A percentile compares a stretch with the other conserved stretches of the same genome.
phyloP scores from a whole-genome alignment of 176 grass and related monocot species.

The Dactylis glomerata region DNA sequence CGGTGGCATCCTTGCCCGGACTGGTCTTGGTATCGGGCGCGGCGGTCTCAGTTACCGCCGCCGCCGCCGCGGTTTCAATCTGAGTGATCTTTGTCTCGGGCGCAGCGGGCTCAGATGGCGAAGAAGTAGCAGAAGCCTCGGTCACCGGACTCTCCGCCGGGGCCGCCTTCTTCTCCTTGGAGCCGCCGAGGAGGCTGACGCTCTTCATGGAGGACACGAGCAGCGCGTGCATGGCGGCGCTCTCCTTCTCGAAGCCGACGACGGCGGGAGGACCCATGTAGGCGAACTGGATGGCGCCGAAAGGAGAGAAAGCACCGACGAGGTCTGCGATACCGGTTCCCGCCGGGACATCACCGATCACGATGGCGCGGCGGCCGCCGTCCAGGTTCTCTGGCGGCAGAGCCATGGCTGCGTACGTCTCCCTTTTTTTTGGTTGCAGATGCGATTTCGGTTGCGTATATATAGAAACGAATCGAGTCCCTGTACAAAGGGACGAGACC shows the following conservation, averaged over 20 bases:
- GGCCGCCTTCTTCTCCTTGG: neutral
- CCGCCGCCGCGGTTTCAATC: neutral
- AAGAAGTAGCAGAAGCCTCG: neutral
- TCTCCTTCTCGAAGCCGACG: neutral
- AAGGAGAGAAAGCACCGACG: neutral
- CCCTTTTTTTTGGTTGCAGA: no score
- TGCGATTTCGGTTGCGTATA: no score
- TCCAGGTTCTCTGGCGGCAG: neutral
- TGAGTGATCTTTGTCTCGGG: neutral
- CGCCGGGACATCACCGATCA: neutral
- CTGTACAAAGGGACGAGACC: no score
- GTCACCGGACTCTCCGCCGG: neutral
- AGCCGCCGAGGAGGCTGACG: neutral
- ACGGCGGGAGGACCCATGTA: neutral
- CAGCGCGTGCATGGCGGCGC: neutral
- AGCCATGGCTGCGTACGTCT: neutral
- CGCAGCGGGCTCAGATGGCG: neutral
- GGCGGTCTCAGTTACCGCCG: neutral
- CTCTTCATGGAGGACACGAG: neutral
- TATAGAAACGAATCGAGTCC: no score
- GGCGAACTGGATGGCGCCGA: neutral
- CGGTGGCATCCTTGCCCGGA: neutral
- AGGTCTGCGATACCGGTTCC: neutral
- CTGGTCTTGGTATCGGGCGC: neutral
- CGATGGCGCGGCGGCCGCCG: neutral